These are phyloP conservation scores for Boletus pseudo-olivaceus DNA, from an alignment of 768 basidiomycete species.

Conservation along the genomic window DNA sequence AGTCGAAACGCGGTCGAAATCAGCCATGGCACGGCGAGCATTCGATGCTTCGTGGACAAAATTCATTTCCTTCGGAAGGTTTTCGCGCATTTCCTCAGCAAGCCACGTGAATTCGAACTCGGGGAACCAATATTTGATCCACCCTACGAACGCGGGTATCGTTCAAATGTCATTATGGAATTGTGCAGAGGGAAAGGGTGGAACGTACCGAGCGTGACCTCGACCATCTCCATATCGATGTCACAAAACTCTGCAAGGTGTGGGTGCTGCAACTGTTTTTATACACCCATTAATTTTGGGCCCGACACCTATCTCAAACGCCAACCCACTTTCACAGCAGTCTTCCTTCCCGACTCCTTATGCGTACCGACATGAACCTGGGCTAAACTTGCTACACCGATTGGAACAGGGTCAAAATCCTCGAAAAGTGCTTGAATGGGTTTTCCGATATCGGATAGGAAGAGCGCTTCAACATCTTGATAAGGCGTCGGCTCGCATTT, in stretches of 20 bases:
- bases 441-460: slow-evolving; percentile 73
- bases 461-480: slow-evolving; percentile 70
- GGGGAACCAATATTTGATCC: slow-evolving; percentile 92
- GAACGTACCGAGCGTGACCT: slow-evolving; percentile 59
- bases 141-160: slow-evolving; percentile 39
- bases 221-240: slow-evolving; percentile 86
- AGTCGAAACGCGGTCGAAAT: slow-evolving; percentile 68
- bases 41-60: slow-evolving; percentile 89
- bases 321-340: slow-evolving; percentile 76
- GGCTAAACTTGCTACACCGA: slow-evolving; percentile 94
- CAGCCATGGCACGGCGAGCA: slow-evolving; percentile 61
- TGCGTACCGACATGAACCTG: slow-evolving; percentile 89
- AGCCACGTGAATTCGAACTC: slow-evolving; percentile 96
- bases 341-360: slow-evolving; percentile 63
- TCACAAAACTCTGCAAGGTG: slow-evolving; percentile 88
- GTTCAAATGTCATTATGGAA: neutral
- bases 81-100: slow-evolving; percentile 90
- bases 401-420: slow-evolving; percentile 81
- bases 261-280: slow-evolving; percentile 77
- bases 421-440: slow-evolving; percentile 74
- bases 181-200: neutral
- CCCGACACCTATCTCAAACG: neutral
- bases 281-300: slow-evolving; percentile 5
- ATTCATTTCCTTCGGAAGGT: slow-evolving; percentile 92
- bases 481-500: slow-evolving; percentile 88